Evolutionary conservation across 2,329 filamentous ascomycete genomes (phyloP).

Genomic region (Xylaria sp.): DNA sequence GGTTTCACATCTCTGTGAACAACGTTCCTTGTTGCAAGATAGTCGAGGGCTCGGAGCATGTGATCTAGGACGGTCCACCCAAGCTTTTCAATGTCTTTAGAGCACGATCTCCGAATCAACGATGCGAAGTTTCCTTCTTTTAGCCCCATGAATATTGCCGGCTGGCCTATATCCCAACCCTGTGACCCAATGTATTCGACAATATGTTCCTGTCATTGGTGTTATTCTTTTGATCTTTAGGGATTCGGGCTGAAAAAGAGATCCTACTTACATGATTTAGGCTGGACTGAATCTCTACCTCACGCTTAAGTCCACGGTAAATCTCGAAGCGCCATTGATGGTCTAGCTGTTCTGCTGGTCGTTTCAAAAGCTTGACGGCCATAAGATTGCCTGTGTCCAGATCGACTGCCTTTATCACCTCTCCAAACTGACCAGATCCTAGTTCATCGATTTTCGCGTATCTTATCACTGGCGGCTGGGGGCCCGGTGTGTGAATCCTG

Average conservation of each 20-base stretch:
- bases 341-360: fast-evolving
- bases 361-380: not conserved
- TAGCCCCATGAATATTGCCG: slow-evolving; percentile 6
- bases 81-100: not conserved
- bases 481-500: not conserved
- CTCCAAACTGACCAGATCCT: not conserved
- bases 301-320: not conserved
- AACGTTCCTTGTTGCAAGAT: not conserved
- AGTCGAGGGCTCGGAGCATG: slow-evolving; percentile 17
- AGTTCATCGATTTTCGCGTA: fast-evolving
- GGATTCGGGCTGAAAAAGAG: no score
- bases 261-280: not conserved
- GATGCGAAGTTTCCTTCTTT: slow-evolving; percentile 3
- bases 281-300: not conserved
- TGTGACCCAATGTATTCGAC: not conserved
- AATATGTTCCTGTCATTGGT: not conserved
- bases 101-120: not conserved
- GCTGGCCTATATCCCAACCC: fast-evolving
- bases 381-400: not conserved
- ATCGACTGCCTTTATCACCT: not conserved
- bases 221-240: not conserved
- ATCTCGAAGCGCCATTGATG: not conserved
- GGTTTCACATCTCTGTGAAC: slow-evolving; percentile 19
- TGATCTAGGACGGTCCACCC: not conserved
- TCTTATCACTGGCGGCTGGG: not conserved